These are phyloP conservation scores for Raphanus sativus DNA, from an alignment of 345 rosid genomes.

Conservation along the genomic window DNA sequence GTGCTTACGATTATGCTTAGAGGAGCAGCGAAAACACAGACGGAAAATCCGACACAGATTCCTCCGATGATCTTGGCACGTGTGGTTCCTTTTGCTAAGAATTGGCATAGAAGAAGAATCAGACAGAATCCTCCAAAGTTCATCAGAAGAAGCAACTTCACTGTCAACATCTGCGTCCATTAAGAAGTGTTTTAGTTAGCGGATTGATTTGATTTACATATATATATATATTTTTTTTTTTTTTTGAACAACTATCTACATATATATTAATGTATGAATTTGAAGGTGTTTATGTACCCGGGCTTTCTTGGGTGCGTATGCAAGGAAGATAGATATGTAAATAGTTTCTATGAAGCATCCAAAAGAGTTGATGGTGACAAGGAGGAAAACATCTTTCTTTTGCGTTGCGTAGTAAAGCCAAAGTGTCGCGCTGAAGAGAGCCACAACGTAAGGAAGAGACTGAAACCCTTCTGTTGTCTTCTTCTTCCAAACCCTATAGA, in stretches of 20 bases:
- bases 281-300: constrained; percentile 38
- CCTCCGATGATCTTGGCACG: constrained; percentile 57
- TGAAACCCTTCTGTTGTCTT: constrained; percentile 77
- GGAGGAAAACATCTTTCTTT: constrained; percentile 57
- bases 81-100: constrained; percentile 42
- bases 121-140: constrained; percentile 51
- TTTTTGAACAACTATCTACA: too few relatives aligned
- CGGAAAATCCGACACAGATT: constrained; percentile 49
- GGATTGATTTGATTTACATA: not conserved
- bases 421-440: constrained; percentile 66
- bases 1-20: constrained; percentile 54
- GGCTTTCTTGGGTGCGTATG: constrained; percentile 52
- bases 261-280: not conserved
- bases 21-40: constrained; percentile 63
- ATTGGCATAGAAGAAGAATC: constrained; percentile 49
- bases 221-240: too few relatives aligned
- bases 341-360: constrained; percentile 65
- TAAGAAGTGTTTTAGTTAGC: not conserved
- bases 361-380: constrained; percentile 60
- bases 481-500: constrained; percentile 56
- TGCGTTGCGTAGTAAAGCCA: constrained; percentile 64
- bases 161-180: constrained; percentile 45
- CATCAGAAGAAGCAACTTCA: constrained; percentile 44
- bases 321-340: constrained; percentile 56
- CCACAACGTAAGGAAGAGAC: constrained; percentile 60